A percentile compares a stretch with the other conserved stretches of the same genome.
Conservation (phyloP, 257 asterid species). For the Nemophila menziesii region DNA sequence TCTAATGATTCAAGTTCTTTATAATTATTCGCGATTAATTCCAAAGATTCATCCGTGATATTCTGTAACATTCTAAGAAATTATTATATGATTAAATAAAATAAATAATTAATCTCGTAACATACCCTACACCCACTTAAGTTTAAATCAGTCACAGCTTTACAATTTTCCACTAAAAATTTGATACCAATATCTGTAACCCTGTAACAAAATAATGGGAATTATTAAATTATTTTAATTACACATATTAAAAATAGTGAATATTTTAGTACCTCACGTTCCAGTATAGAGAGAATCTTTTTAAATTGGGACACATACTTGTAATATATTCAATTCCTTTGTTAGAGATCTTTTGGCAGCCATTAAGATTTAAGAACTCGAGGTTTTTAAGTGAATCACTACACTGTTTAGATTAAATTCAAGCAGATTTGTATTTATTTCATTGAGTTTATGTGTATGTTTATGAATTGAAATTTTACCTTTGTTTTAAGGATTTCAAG, state of each 20-base stretch:
- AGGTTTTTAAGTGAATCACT: conserved; percentile 35
- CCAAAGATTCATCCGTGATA: conserved; percentile 59
- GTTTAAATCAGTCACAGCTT: conserved; percentile 56
- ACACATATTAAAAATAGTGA: conserved; percentile 2
- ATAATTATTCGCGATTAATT: conserved; percentile 55
- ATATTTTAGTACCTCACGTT: conserved; percentile 55
- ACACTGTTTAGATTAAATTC: conserved; percentile 34
- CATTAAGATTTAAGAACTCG: conserved; percentile 73
- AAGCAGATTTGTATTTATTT: not conserved
- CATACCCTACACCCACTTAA: conserved; percentile 92
- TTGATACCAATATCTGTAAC: conserved; percentile 66
- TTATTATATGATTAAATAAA: conserved; percentile 8
- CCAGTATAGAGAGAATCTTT: conserved; percentile 81
- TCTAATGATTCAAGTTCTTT: conserved; percentile 52
- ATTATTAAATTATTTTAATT: not conserved
- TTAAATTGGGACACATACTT: conserved; percentile 39
- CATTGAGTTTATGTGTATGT: not conserved
- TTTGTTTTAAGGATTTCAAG: conserved; percentile 49
- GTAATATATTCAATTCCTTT: conserved; percentile 58
- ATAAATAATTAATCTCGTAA: not conserved
- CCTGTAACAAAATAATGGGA: conserved; percentile 30
- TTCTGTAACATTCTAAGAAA: conserved; percentile 40
- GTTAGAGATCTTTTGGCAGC: conserved; percentile 92
- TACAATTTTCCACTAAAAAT: conserved; percentile 66
- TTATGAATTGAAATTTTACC: conserved; percentile 26